A percentile compares a stretch with the other conserved stretches of the same genome.
Evolutionary conservation across 1,284 basidiomycete species (phyloP).

Genomic region (Moesziomyces antarcticus): DNA sequence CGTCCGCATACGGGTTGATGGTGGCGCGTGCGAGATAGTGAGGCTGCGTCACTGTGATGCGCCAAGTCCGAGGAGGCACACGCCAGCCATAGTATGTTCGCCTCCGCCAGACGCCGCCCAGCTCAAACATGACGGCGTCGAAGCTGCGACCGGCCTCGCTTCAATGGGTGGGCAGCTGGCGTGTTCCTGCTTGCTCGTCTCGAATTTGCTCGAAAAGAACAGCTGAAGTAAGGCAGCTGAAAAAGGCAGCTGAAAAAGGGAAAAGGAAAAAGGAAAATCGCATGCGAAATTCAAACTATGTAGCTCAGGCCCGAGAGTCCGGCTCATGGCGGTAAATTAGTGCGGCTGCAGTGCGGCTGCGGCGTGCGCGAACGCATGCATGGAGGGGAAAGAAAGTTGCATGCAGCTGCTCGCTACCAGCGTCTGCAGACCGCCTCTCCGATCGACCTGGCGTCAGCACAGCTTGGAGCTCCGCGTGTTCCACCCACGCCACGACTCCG

Average conservation of each 20-base stretch:
- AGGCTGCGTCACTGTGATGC: background rate
- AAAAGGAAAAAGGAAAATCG: background rate
- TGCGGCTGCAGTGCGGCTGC: background rate
- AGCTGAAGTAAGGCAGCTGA: no score
- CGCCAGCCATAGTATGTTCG: background rate
- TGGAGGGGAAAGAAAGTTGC: slow-evolving; percentile 1
- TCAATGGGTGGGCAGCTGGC: background rate
- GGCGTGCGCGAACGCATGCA: background rate
- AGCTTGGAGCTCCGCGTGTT: background rate
- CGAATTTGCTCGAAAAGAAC: background rate
- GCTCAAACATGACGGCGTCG: background rate
- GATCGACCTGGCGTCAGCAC: background rate
- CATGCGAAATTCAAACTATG: background rate
- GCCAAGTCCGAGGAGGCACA: background rate
- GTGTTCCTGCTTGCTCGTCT: background rate
- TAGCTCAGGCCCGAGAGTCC: background rate
- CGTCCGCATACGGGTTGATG: background rate
- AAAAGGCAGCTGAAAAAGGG: no score
- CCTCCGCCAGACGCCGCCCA: background rate
- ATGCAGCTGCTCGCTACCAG: background rate
- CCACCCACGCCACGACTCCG: background rate
- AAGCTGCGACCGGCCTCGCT: background rate
- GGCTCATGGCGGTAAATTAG: no score
- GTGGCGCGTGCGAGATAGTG: no score
- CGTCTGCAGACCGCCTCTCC: background rate